Evolutionary conservation across 2,329 filamentous ascomycete species (phyloP).

Genomic region (Fusarium sp.): DNA sequence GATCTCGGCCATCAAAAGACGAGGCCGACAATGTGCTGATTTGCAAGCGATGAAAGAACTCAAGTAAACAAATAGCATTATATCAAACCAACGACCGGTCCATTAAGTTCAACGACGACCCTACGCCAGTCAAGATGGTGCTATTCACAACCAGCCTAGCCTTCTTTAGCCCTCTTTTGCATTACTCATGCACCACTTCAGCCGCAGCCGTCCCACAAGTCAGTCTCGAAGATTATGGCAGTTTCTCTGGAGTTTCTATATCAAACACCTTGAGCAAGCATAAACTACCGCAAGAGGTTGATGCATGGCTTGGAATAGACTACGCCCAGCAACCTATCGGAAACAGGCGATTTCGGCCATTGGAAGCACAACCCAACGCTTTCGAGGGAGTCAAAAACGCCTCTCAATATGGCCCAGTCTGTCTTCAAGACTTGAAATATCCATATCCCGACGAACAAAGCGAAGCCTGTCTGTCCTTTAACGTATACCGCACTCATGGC

Average conservation of each 20-base stretch:
- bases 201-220: slow-evolving; percentile 1
- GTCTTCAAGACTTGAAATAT: slow-evolving; percentile 10
- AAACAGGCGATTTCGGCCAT: slow-evolving; percentile 1
- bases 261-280: background rate
- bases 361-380: background rate
- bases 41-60: background rate
- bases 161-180: background rate
- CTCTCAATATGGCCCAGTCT: slow-evolving; percentile 3
- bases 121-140: background rate
- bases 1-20: background rate
- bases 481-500: background rate
- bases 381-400: slow-evolving; percentile 1
- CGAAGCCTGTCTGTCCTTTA: slow-evolving; percentile 16
- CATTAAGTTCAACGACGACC: no score
- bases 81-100: background rate
- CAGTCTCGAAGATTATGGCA: slow-evolving; percentile 4
- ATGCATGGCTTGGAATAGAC: slow-evolving; percentile 12
- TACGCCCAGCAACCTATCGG: slow-evolving; percentile 9
- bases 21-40: background rate
- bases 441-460: slow-evolving; percentile 2
- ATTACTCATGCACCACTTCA: background rate
- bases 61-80: background rate
- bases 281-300: background rate
- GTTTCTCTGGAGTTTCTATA: background rate
- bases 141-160: background rate